Conservation (phyloP, 257 asterid species). For the Solanum tarijense region DNA sequence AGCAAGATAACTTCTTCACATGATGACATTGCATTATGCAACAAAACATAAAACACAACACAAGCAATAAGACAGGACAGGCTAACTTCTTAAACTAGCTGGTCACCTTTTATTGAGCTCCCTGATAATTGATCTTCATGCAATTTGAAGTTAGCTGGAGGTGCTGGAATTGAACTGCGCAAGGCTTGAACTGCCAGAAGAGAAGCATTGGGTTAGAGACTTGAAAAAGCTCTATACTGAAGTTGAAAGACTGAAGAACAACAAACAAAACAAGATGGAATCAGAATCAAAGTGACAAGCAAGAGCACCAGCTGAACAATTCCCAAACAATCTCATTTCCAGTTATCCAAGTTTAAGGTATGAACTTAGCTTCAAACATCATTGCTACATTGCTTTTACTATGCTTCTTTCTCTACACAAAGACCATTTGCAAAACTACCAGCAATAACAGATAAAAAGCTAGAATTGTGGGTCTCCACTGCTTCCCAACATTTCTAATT, state of each 20-base stretch:
- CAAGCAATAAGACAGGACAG: not conserved
- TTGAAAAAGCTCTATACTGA: not conserved
- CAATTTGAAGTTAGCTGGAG: conserved; percentile 59
- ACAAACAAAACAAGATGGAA: not conserved
- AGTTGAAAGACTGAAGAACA: not conserved
- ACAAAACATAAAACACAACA: not conserved
- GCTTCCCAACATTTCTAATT: not conserved
- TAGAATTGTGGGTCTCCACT: not conserved
- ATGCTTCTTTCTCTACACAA: not conserved
- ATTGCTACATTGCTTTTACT: not conserved
- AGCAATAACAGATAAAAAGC: not conserved
- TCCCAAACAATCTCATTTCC: not conserved
- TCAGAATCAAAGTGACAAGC: not conserved
- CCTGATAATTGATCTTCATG: conserved; percentile 75
- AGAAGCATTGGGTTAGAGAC: not conserved
- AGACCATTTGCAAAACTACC: not conserved
- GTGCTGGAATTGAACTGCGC: conserved; percentile 65
- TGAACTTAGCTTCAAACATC: not conserved
- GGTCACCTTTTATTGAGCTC: conserved; percentile 74
- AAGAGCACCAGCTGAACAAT: not conserved
- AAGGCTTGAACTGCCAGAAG: conserved; percentile 36
- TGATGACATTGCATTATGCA: not conserved
- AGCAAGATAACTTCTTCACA: not conserved
- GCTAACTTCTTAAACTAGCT: not conserved
- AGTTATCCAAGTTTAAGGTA: not conserved